Evolutionary conservation across 2,329 filamentous ascomycete species (phyloP).

Genomic region (Immersiporthe knoxdaviesiana): DNA sequence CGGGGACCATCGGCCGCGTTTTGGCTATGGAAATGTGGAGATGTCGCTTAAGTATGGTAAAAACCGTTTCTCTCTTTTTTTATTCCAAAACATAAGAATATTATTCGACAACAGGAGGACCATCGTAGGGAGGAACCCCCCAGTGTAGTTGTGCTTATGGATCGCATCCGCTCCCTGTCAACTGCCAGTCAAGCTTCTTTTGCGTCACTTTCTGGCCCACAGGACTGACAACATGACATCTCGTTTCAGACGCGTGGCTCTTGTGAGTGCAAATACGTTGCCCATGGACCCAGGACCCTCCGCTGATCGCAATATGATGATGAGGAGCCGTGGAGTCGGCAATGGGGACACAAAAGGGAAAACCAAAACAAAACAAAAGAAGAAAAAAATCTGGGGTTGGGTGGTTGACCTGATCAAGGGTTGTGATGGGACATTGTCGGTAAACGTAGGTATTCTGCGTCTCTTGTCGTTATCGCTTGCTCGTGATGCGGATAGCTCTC

Average conservation of each 20-base stretch:
- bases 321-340: not conserved
- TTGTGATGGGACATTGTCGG: no score
- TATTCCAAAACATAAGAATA: no score
- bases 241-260: slow-evolving; percentile 6
- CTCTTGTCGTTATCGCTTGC: slow-evolving; percentile 23
- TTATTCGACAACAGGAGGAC: not conserved
- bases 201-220: not conserved
- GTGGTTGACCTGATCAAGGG: not conserved
- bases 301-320: not conserved
- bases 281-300: not conserved
- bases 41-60: not conserved
- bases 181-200: not conserved
- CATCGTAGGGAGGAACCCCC: not conserved
- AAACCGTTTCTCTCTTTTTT: not conserved
- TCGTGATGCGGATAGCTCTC: slow-evolving; percentile 24
- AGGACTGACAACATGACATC: not conserved
- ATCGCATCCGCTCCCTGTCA: not conserved
- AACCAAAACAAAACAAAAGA: not conserved
- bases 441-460: not conserved
- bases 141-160: not conserved
- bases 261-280: not conserved
- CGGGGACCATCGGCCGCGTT: slow-evolving; percentile 1
- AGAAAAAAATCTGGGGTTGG: not conserved
- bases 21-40: not conserved
- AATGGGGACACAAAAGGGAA: not conserved